These are phyloP conservation scores for Gamsiella multidivaricata DNA, from an alignment of 192 early-diverging fungal species.

Conservation along the genomic window DNA sequence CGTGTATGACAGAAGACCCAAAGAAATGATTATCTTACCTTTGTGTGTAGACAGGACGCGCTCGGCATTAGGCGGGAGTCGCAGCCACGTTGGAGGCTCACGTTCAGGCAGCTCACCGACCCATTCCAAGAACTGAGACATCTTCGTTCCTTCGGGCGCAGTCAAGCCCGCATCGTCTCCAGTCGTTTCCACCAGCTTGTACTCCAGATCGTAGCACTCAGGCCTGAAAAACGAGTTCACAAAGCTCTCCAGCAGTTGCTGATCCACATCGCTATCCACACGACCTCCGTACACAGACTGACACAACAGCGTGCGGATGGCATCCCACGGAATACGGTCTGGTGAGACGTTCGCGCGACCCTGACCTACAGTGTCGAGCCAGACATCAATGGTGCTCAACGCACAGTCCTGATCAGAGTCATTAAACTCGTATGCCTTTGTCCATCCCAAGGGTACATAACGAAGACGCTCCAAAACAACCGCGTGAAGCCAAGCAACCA, in stretches of 20 bases:
- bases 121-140: conserved; percentile 92
- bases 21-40: conserved; percentile 60
- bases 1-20: conserved; percentile 2
- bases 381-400: conserved; percentile 86
- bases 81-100: conserved; percentile 97
- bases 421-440: conserved; percentile 97
- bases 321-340: conserved; percentile 96
- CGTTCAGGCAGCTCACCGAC: conserved; percentile 85
- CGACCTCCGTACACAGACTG: conserved; percentile 97
- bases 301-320: conserved; percentile 85
- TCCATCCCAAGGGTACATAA: conserved; percentile 98
- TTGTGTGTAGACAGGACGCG: conserved; percentile 85
- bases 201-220: conserved; percentile 83
- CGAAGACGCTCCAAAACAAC: conserved; percentile 95
- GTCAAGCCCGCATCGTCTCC: conserved; percentile 58
- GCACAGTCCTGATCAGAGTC: conserved; percentile 97
- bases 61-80: conserved; percentile 94
- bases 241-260: conserved; percentile 86
- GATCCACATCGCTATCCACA: conserved; percentile 94
- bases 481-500: conserved; percentile 97
- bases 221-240: conserved; percentile 85
- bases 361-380: conserved; percentile 84
- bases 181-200: conserved; percentile 71
- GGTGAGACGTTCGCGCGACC: conserved; percentile 93
- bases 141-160: conserved; percentile 88